These are phyloP conservation scores for Zarea fungicola DNA, from an alignment of 2,329 filamentous ascomycete genomes.

Conservation along the genomic window DNA sequence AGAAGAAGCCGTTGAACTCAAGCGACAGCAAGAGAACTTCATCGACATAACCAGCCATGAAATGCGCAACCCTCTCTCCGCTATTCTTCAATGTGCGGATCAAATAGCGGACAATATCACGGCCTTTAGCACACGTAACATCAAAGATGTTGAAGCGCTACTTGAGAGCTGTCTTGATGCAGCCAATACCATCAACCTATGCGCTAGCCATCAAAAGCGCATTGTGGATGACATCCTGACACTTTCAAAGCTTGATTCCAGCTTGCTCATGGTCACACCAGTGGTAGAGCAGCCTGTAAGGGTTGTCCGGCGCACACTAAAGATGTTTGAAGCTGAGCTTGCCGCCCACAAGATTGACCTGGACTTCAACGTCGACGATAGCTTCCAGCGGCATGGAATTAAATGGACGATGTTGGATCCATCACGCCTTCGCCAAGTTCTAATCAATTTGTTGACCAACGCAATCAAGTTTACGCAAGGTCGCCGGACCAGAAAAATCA, in stretches of 20 bases:
- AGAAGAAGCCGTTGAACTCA: slow-evolving; percentile 76
- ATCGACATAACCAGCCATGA: slow-evolving; percentile 72
- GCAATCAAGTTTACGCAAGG: slow-evolving; percentile 62
- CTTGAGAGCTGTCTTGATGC: slow-evolving; percentile 61
- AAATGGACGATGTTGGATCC: slow-evolving; percentile 73
- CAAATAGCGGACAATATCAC: slow-evolving; percentile 56
- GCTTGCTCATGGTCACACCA: slow-evolving; percentile 64
- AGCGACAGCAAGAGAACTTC: slow-evolving; percentile 66
- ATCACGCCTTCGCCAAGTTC: slow-evolving; percentile 65
- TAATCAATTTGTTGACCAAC: slow-evolving; percentile 71
- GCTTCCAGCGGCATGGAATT: slow-evolving; percentile 58
- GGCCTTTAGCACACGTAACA: slow-evolving; percentile 33
- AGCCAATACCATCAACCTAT: slow-evolving; percentile 75
- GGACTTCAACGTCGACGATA: slow-evolving; percentile 62
- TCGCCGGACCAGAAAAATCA: slow-evolving; percentile 54
- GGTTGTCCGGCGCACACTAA: slow-evolving; percentile 63
- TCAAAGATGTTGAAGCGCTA: slow-evolving; percentile 42
- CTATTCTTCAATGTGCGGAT: slow-evolving; percentile 71
- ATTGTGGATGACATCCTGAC: slow-evolving; percentile 65
- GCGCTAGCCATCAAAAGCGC: slow-evolving; percentile 71
- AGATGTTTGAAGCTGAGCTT: slow-evolving; percentile 76
- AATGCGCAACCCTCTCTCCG: slow-evolving; percentile 71
- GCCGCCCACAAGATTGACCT: slow-evolving; percentile 67
- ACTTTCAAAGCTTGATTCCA: slow-evolving; percentile 65
- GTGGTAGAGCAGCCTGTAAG: slow-evolving; percentile 64